A percentile compares a stretch with the other conserved stretches of the same genome.
These are phyloP conservation scores for Saccharomycopsis babjevae DNA, from an alignment of 805 yeast species.

Conservation along the genomic window DNA sequence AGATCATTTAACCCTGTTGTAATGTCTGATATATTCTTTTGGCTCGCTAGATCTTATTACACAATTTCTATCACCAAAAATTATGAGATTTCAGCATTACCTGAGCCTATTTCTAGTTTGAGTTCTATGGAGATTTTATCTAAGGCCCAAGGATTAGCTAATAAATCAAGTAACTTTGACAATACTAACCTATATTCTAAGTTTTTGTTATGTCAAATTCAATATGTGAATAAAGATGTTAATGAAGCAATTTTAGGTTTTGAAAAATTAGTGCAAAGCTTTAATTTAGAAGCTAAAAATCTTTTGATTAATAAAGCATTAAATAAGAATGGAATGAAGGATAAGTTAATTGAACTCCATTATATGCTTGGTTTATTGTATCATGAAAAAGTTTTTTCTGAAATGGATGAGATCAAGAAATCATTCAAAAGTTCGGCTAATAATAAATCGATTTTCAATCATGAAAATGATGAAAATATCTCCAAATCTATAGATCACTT, in stretches of 20 bases:
- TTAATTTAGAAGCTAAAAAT: constrained; percentile 4
- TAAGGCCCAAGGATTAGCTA: constrained; percentile 63
- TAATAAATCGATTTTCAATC: constrained; percentile 18
- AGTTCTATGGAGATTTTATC: constrained; percentile 22
- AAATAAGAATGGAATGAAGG: constrained; percentile 26
- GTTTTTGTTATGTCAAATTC: constrained; percentile 80
- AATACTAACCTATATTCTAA: constrained; percentile 59
- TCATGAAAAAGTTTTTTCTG: constrained; percentile 35
- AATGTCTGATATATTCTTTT: constrained; percentile 57
- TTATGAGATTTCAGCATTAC: neutral
- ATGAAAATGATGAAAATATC: constrained; percentile 23
- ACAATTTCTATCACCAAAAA: constrained; percentile 5
- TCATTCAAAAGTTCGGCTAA: constrained; percentile 13
- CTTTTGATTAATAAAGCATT: neutral
- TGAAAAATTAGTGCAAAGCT: constrained; percentile 52
- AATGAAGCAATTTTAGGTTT: constrained; percentile 83
- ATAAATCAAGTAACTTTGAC: constrained; percentile 57
- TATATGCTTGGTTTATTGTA: constrained; percentile 70
- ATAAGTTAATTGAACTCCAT: constrained; percentile 63
- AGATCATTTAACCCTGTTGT: constrained; percentile 32
- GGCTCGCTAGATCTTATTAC: constrained; percentile 79
- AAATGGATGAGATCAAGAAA: constrained; percentile 8
- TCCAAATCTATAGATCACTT: constrained; percentile 52
- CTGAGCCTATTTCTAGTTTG: neutral
- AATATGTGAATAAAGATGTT: constrained; percentile 56